phyloP scores from a whole-genome alignment of 257 asterid genomes.

The Ligustrum vulgare region DNA sequence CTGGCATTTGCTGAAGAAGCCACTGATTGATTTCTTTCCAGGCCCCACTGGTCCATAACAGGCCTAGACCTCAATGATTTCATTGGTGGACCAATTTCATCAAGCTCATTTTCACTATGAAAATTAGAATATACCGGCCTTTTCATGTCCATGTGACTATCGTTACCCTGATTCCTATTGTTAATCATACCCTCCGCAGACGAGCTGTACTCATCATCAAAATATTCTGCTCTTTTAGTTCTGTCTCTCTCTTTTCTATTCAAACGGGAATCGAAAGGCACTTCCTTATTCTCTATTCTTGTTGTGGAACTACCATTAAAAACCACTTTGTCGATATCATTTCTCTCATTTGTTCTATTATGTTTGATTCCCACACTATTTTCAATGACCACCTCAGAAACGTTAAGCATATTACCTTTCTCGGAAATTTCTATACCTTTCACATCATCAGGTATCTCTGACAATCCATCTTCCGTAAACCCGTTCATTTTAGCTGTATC shows the following conservation, averaged over 20 bases:
- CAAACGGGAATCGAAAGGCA: constrained; percentile 30
- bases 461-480: constrained; percentile 44
- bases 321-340: constrained; percentile 33
- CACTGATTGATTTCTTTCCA: constrained; percentile 32
- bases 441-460: constrained; percentile 46
- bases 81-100: constrained; percentile 39
- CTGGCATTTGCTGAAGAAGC: constrained; percentile 30
- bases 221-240: constrained; percentile 33
- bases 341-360: constrained; percentile 21
- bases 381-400: constrained; percentile 40
- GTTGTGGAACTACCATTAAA: constrained; percentile 35
- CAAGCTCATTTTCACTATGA: constrained; percentile 30
- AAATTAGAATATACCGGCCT: constrained; percentile 37
- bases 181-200: constrained; percentile 31
- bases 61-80: constrained; percentile 53
- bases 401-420: constrained; percentile 36
- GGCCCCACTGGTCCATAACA: constrained; percentile 30
- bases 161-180: constrained; percentile 32
- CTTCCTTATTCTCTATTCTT: constrained; percentile 43
- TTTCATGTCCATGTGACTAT: constrained; percentile 31
- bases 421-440: constrained; percentile 37
- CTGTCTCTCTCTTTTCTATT: constrained; percentile 47
- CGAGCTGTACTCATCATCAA: constrained; percentile 39
- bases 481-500: constrained; percentile 66
- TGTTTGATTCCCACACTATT: constrained; percentile 31